A percentile compares a stretch with the other conserved stretches of the same genome.
These are phyloP conservation scores for Microsporum canis DNA, from an alignment of 2,329 filamentous ascomycete genomes.

Conservation along the genomic window DNA sequence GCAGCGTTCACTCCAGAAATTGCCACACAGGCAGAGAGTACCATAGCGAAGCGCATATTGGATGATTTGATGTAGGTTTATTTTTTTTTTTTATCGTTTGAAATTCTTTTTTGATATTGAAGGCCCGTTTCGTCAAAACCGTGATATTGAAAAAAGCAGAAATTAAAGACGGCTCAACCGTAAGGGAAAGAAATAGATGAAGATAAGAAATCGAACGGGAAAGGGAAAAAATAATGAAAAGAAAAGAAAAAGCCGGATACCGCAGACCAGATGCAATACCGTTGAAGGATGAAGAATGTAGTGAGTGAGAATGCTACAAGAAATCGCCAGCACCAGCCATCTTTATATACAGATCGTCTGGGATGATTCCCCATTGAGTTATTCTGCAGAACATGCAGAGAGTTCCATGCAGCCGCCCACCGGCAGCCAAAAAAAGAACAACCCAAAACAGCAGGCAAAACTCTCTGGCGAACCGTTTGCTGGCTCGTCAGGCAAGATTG, in stretches of 20 bases:
- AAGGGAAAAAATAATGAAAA: not conserved
- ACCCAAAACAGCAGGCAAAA: not conserved
- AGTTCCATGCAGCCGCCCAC: slow-evolving; percentile 1
- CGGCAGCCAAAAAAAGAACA: not conserved
- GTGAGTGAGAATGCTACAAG: not conserved
- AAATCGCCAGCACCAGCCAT: not conserved
- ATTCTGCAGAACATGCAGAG: not conserved
- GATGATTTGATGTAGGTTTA: not conserved
- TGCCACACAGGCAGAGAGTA: slow-evolving; percentile 25
- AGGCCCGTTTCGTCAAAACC: not conserved
- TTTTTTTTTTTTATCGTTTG: not conserved
- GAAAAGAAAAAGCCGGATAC: not conserved
- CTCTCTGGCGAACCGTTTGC: not conserved
- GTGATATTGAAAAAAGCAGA: not conserved
- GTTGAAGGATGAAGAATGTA: not conserved
- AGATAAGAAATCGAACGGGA: not conserved
- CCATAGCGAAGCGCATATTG: slow-evolving; percentile 18
- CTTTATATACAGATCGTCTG: not conserved
- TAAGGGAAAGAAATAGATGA: not conserved
- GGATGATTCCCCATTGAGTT: not conserved
- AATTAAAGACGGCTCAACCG: not conserved
- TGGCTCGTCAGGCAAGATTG: not conserved
- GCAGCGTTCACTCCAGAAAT: slow-evolving; percentile 26
- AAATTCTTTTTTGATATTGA: not conserved
- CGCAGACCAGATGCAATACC: slow-evolving; percentile 2